These are phyloP conservation scores for Nicotiana otophora DNA, from an alignment of 257 asterid genomes.

Conservation along the genomic window DNA sequence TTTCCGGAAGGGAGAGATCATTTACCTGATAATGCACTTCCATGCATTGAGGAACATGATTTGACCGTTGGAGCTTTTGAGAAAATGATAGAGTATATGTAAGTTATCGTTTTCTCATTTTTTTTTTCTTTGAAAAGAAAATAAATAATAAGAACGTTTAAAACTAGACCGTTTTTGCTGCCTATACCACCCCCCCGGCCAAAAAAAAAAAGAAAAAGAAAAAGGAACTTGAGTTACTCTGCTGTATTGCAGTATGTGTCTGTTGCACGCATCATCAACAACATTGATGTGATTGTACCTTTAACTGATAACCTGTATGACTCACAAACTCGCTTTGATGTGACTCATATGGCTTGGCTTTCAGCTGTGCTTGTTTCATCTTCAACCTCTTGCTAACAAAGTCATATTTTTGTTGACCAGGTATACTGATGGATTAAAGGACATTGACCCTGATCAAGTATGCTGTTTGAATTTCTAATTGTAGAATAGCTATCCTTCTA, in stretches of 20 bases:
- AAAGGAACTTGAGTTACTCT: not conserved
- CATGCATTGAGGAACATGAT: slow-evolving; percentile 85
- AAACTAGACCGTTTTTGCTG: not conserved
- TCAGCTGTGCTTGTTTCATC: slow-evolving; percentile 2
- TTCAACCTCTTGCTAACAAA: not conserved
- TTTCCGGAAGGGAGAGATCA: slow-evolving; percentile 50
- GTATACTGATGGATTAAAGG: slow-evolving; percentile 79
- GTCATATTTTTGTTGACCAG: slow-evolving; percentile 35
- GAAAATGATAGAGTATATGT: slow-evolving; percentile 94
- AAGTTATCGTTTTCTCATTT: slow-evolving; percentile 23
- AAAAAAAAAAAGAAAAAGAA: too few relatives aligned
- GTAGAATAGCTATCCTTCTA: not conserved
- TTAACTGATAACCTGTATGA: not conserved
- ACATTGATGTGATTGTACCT: not conserved
- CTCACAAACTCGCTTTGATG: not conserved
- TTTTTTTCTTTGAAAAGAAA: not conserved
- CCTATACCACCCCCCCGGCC: too few relatives aligned
- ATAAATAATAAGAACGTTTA: not conserved
- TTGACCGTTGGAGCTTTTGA: slow-evolving; percentile 65
- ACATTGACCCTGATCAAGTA: slow-evolving; percentile 76
- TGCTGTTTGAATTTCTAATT: slow-evolving; percentile 15
- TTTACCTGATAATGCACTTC: slow-evolving; percentile 43
- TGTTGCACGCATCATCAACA: not conserved
- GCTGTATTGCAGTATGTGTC: not conserved
- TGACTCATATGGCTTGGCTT: not conserved